phyloP scores from a whole-genome alignment of 202 grass and related monocot species.

The Saccharum hybrid region DNA sequence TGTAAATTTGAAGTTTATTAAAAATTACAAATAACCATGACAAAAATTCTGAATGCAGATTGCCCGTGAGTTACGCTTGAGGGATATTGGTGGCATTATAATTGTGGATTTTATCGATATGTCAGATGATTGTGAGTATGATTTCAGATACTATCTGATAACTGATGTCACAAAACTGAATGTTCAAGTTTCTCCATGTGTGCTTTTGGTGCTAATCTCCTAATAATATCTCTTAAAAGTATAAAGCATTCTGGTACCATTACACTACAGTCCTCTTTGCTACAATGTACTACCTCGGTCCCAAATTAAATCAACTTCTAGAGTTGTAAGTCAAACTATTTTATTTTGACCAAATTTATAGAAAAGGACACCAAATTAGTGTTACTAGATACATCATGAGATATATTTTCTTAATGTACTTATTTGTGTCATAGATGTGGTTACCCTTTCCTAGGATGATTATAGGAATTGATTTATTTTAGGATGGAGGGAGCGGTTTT shows the following conservation, averaged over 20 bases:
- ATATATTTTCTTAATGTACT: not conserved
- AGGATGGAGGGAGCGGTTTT: not conserved
- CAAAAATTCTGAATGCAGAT: constrained; percentile 66
- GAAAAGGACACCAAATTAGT: not conserved
- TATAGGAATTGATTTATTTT: no score
- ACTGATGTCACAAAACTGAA: constrained; percentile 32
- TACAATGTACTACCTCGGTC: not conserved
- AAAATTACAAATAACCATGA: constrained; percentile 32
- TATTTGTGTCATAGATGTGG: not conserved
- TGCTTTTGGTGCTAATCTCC: not conserved
- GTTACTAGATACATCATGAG: not conserved
- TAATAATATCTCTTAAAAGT: constrained; percentile 24
- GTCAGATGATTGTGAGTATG: constrained; percentile 78
- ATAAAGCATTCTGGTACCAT: not conserved
- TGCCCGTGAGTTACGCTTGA: constrained; percentile 87
- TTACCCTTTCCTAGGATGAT: not conserved
- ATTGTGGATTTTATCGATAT: constrained; percentile 98
- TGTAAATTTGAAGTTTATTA: constrained; percentile 31
- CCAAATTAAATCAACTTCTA: not conserved
- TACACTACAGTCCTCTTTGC: constrained; percentile 12
- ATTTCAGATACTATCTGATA: constrained; percentile 11
- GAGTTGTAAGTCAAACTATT: not conserved
- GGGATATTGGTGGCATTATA: constrained; percentile 96
- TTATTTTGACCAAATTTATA: not conserved
- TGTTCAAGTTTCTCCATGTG: constrained; percentile 14